phyloP scores from a whole-genome alignment of 2,329 filamentous ascomycete species.

The Ploettnerulaceae sp. region DNA sequence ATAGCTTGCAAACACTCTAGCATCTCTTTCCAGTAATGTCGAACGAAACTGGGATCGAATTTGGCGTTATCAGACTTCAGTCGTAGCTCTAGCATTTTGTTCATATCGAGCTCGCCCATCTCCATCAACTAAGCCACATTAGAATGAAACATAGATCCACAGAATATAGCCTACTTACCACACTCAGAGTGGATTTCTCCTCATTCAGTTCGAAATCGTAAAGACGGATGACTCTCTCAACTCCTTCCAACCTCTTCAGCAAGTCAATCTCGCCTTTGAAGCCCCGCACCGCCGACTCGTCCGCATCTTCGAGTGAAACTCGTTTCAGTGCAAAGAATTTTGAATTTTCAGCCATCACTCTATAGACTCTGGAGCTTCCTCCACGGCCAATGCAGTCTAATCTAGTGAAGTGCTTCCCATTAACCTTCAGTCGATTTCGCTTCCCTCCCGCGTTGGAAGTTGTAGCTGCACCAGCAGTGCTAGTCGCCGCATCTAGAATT shows the following conservation, averaged over 20 bases:
- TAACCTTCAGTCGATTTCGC: constrained; percentile 79
- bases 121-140: constrained; percentile 72
- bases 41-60: constrained; percentile 85
- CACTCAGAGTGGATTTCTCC: constrained; percentile 80
- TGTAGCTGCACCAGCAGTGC: constrained; percentile 72
- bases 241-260: constrained; percentile 71
- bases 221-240: constrained; percentile 85
- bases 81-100: constrained; percentile 72
- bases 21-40: constrained; percentile 99
- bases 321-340: constrained; percentile 93
- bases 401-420: constrained; percentile 84
- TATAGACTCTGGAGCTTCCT: constrained; percentile 90
- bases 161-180: constrained; percentile 52
- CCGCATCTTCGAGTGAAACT: constrained; percentile 84
- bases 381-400: constrained; percentile 88
- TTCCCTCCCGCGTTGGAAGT: constrained; percentile 65
- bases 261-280: constrained; percentile 96
- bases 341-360: constrained; percentile 94
- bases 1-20: constrained; percentile 89
- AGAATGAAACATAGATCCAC: constrained; percentile 8
- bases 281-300: constrained; percentile 75
- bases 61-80: constrained; percentile 66
- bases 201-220: constrained; percentile 93
- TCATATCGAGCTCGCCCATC: constrained; percentile 89
- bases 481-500: constrained; percentile 84